These are phyloP conservation scores for Aspergillus versicolor DNA, from an alignment of 2,329 filamentous ascomycete genomes.

Conservation along the genomic window DNA sequence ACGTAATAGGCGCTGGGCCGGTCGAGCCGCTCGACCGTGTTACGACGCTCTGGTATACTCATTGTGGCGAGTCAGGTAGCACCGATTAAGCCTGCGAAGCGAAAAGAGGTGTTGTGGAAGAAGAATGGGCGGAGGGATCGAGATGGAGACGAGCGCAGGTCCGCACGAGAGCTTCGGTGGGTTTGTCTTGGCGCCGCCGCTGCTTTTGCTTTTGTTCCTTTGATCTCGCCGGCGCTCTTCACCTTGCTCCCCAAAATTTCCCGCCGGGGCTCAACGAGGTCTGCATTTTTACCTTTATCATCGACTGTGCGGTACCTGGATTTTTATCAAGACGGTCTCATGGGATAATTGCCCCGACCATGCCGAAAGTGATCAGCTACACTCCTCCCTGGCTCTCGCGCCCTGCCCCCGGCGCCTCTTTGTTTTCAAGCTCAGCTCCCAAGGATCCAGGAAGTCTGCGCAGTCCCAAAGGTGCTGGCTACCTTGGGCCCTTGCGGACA, in stretches of 20 bases:
- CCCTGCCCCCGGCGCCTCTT: slow-evolving; percentile 71
- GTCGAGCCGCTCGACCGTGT: slow-evolving; percentile 87
- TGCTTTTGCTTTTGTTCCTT: slow-evolving; percentile 1
- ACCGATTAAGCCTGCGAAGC: background rate
- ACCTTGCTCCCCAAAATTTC: slow-evolving; percentile 16
- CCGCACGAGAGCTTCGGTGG: slow-evolving; percentile 15
- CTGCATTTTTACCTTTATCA: background rate
- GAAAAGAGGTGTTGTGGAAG: slow-evolving; percentile 1
- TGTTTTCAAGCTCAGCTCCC: slow-evolving; percentile 64
- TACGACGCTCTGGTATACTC: slow-evolving; percentile 24
- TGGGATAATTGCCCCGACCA: slow-evolving; percentile 41
- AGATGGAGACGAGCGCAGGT: slow-evolving; percentile 5
- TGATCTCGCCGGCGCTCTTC: background rate
- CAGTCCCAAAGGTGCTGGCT: slow-evolving; percentile 14
- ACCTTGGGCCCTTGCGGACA: slow-evolving; percentile 53
- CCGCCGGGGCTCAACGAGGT: slow-evolving; percentile 6
- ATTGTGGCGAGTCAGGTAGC: slow-evolving; percentile 20
- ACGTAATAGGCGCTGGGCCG: slow-evolving; percentile 92
- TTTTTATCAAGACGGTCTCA: background rate
- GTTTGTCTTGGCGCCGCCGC: slow-evolving; percentile 23
- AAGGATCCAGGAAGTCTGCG: slow-evolving; percentile 31
- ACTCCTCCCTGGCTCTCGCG: slow-evolving; percentile 84
- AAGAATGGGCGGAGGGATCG: slow-evolving; percentile 4
- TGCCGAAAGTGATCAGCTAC: slow-evolving; percentile 84
- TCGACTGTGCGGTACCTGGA: background rate